A percentile compares a stretch with the other conserved stretches of the same genome.
These are phyloP conservation scores for Candida maesae DNA, from an alignment of 805 yeast genomes.

Conservation along the genomic window DNA sequence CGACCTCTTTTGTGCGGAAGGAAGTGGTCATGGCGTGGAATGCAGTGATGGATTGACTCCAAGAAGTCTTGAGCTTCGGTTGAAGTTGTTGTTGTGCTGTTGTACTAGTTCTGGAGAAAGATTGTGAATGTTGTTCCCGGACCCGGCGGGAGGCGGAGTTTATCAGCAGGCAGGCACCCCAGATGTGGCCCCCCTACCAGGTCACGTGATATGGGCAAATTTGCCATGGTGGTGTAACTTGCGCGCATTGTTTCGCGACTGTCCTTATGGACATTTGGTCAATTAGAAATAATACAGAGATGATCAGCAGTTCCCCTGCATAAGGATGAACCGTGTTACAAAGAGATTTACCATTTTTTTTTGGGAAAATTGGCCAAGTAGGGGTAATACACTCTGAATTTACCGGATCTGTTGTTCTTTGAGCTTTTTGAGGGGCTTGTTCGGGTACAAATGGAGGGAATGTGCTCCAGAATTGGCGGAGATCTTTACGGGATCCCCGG, in stretches of 20 bases:
- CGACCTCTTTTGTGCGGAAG: slow-evolving; percentile 19
- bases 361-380: too few relatives aligned
- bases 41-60: neutral
- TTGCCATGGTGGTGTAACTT: too few relatives aligned
- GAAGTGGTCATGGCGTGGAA: neutral
- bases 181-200: too few relatives aligned
- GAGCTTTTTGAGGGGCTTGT: too few relatives aligned
- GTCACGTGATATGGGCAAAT: slow-evolving; percentile 3
- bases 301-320: slow-evolving; percentile 99
- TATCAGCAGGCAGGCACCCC: neutral
- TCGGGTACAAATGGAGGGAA: too few relatives aligned
- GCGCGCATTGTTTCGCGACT: too few relatives aligned
- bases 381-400: too few relatives aligned
- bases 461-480: too few relatives aligned
- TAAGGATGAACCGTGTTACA: slow-evolving; percentile 99
- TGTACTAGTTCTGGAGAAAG: neutral
- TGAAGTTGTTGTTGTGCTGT: too few relatives aligned
- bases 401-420: too few relatives aligned
- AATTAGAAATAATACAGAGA: slow-evolving; percentile 99
- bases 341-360: slow-evolving; percentile 75
- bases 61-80: too few relatives aligned
- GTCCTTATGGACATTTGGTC: slow-evolving; percentile 90
- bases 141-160: neutral
- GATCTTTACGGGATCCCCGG: too few relatives aligned
- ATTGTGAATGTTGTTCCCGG: neutral